Base-by-base conservation (phyloP, 306 rosid species). In the Vigna radiata region DNA sequence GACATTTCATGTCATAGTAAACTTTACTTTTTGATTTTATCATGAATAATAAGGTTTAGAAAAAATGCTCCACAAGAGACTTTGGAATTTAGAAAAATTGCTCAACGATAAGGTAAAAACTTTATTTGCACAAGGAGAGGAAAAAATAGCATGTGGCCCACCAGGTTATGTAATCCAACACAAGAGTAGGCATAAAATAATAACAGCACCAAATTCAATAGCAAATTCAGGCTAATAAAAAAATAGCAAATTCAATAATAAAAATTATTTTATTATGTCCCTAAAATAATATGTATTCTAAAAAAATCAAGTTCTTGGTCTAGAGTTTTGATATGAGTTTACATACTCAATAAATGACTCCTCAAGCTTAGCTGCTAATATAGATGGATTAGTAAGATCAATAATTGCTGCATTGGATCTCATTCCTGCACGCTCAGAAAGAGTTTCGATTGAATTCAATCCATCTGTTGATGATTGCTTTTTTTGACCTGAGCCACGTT, bases 311-410 rank as follows among this genome's bases (percentile, higher is more conserved):
- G 63, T 59, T 78, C 65, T 16, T 72, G 48, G 54, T 78, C 61
- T 17, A 81, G 48, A 64, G 8, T 58, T 69, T 15, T 73, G 70
- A 82, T 43, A 59, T 63, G 31, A 86, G n/a, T 74, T 44, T 64
- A 85, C 97, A 41, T 87, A 95, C 99, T 92, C 97, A 33, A 92
- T 86, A 83, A 95, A 92, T 68, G 99, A 95, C 82, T 95, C 99
- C 84, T 89, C 96, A 78, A 95, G 89, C 74, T 92, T 90, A 72
- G 90, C 80, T 47, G 96, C 92, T 84, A 92, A 66, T 80, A 95
- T 85, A 48, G 92, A 83, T 18, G 88, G 78, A 83, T 84, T 95
- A 7, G 97, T 95, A 79, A 92, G 87, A 85, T 95, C 96, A 89
- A 95, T 92, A 67, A 95, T 52, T 63, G 97, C 97, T 59, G 88